Percentiles rank a stretch among this genome's conserved stretches.
These are phyloP conservation scores for Heterobasidion occidentale DNA, from an alignment of 1,284 basidiomycete genomes.

Conservation along the genomic window DNA sequence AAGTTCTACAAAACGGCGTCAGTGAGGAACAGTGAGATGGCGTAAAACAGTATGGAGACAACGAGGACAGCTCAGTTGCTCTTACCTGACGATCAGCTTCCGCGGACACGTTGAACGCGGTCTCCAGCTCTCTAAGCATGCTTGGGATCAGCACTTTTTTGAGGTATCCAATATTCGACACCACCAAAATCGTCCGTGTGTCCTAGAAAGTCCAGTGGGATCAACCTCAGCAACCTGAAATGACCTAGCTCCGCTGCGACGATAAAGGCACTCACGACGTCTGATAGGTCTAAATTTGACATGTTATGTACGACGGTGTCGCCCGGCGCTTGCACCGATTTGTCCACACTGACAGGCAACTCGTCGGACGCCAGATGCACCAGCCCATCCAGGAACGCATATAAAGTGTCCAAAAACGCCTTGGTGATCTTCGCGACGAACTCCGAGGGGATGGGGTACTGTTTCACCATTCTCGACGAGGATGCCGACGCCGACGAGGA, in stretches of 20 bases:
- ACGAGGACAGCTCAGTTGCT: background rate
- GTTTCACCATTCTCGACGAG: constrained; percentile 42
- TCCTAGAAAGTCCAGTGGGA: constrained; percentile 44
- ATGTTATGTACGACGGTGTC: constrained; percentile 21
- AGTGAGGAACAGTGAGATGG: background rate
- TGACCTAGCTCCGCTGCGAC: background rate
- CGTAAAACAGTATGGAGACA: background rate
- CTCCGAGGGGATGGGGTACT: constrained; percentile 47
- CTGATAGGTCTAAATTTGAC: constrained; percentile 49
- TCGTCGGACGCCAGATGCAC: constrained; percentile 78
- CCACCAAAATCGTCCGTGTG: constrained; percentile 79
- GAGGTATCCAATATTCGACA: constrained; percentile 85
- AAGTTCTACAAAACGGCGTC: constrained; percentile 42
- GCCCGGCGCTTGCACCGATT: constrained; percentile 21
- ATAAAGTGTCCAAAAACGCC: constrained; percentile 83
- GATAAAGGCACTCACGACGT: constrained; percentile 40
- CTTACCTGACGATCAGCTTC: constrained; percentile 67
- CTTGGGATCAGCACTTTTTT: constrained; percentile 65
- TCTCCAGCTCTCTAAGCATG: constrained; percentile 78
- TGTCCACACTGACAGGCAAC: constrained; percentile 38
- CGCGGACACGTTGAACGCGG: constrained; percentile 69
- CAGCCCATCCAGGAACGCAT: constrained; percentile 87
- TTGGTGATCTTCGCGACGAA: constrained; percentile 73
- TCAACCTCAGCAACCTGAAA: background rate
- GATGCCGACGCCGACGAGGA: constrained; percentile 26